Evolutionary conservation across 495 filamentous ascomycete species (phyloP).

Genomic region (Hypoxylon perforatum): DNA sequence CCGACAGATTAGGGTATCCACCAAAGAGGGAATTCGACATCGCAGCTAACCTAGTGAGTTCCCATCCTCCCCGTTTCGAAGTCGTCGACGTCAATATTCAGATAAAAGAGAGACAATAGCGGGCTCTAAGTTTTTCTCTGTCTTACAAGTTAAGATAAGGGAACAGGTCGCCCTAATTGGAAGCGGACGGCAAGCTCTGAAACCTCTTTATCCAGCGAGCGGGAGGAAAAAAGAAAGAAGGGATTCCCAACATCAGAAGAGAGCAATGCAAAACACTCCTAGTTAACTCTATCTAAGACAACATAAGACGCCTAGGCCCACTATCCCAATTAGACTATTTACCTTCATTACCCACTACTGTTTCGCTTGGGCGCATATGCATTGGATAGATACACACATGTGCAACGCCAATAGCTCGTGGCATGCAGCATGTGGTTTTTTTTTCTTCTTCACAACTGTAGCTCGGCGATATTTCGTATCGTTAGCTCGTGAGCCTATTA

Average conservation of each 20-base stretch:
- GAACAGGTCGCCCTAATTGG: not conserved
- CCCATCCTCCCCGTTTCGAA: constrained; percentile 23
- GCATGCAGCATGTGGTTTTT: not conserved
- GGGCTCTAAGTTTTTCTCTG: constrained; percentile 6
- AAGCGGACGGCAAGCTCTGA: not conserved
- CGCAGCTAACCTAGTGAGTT: constrained; percentile 30
- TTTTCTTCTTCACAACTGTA: not conserved
- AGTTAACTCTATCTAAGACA: not conserved
- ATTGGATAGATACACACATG: too few relatives aligned
- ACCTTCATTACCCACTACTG: too few relatives aligned
- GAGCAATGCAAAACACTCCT: not conserved
- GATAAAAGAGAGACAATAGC: constrained; percentile 35
- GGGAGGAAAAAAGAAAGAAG: constrained; percentile 1
- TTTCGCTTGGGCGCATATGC: too few relatives aligned
- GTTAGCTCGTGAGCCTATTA: constrained; percentile 30
- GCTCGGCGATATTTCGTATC: constrained; percentile 30
- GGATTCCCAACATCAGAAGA: not conserved
- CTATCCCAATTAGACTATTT: too few relatives aligned
- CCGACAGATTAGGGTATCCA: constrained; percentile 6
- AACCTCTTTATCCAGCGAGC: constrained; percentile 6
- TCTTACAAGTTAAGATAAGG: constrained; percentile 24
- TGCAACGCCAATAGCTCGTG: too few relatives aligned
- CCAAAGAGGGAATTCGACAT: constrained; percentile 27
- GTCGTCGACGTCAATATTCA: constrained; percentile 38
- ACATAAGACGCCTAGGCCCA: not conserved